A percentile compares a stretch with the other conserved stretches of the same genome.
Conservation (phyloP, 495 filamentous ascomycete genomes). For the Penicillium cinerascens region DNA sequence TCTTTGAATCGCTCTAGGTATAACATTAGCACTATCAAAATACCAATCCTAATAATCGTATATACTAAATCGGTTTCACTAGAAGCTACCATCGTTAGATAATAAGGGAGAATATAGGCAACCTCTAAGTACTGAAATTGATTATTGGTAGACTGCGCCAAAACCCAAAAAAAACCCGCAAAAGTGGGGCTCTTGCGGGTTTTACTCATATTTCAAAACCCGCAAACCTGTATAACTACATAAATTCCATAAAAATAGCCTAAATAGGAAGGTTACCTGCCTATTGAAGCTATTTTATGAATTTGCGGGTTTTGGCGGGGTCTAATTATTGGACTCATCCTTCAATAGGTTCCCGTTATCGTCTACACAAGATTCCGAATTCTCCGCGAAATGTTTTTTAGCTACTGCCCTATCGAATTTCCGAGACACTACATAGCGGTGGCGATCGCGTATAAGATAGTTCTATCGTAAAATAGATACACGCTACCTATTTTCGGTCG, state of each 20-base stretch:
- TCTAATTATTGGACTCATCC: not conserved
- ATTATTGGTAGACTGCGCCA: too few species aligned
- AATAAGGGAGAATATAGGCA: conserved; percentile 22
- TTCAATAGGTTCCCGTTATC: conserved; percentile 10
- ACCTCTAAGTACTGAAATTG: conserved; percentile 16
- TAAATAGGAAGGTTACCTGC: too few species aligned
- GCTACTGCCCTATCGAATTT: conserved; percentile 22
- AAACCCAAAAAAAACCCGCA: too few species aligned
- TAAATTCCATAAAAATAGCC: too few species aligned
- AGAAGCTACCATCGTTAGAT: conserved; percentile 4
- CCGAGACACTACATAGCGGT: conserved; percentile 23
- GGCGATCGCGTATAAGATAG: conserved; percentile 17
- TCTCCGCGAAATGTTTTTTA: conserved; percentile 4
- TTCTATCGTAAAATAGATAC: conserved; percentile 18
- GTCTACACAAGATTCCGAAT: conserved; percentile 10
- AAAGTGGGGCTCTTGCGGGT: too few species aligned
- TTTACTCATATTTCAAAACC: too few species aligned
- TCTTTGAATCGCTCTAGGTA: conserved; percentile 19
- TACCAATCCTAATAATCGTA: not conserved
- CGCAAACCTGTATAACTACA: too few species aligned
- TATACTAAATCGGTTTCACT: conserved; percentile 10
- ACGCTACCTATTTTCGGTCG: conserved; percentile 11
- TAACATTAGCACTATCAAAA: too few species aligned
- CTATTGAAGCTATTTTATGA: too few species aligned
- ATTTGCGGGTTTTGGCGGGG: too few species aligned